Evolutionary conservation across 2,329 filamentous ascomycete genomes (phyloP).

Genomic region (Clonostachys sp.): DNA sequence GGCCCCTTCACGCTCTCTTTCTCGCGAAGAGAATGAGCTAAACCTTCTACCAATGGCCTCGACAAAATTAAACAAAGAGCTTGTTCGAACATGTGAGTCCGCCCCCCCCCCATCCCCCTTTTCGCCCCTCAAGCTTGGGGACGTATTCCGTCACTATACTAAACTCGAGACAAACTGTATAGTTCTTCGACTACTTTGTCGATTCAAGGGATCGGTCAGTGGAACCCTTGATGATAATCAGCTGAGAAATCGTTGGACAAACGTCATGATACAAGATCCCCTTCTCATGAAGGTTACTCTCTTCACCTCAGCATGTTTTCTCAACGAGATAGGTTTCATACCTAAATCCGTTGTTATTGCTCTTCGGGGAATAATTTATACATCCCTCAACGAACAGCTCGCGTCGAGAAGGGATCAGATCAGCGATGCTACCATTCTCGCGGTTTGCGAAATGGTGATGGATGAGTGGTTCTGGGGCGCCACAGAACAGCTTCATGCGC

Average conservation of each 20-base stretch:
- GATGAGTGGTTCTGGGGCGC: conserved; percentile 52
- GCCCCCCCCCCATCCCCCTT: not conserved
- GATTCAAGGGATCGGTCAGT: conserved; percentile 45
- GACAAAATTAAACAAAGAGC: conserved; percentile 37
- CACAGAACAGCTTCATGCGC: conserved; percentile 34
- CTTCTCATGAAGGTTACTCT: conserved; percentile 42
- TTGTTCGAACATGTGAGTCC: conserved; percentile 41
- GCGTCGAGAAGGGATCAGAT: conserved; percentile 24
- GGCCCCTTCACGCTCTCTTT: conserved; percentile 13
- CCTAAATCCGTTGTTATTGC: conserved; percentile 34
- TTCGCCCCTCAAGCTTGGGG: not conserved
- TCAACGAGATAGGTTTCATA: conserved; percentile 42
- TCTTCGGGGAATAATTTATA: conserved; percentile 35
- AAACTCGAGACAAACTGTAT: not conserved
- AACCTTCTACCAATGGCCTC: conserved; percentile 33
- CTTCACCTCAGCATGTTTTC: conserved; percentile 45
- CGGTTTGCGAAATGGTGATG: conserved; percentile 41
- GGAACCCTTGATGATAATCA: conserved; percentile 38
- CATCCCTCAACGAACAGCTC: conserved; percentile 42
- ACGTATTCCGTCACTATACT: not conserved
- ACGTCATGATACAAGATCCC: conserved; percentile 42
- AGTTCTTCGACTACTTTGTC: conserved; percentile 44
- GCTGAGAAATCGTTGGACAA: conserved; percentile 42
- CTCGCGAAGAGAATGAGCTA: conserved; percentile 25
- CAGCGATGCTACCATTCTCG: conserved; percentile 40